Base-by-base conservation (phyloP, 768 basidiomycete genomes). In the Tephrocybe sp. region DNA sequence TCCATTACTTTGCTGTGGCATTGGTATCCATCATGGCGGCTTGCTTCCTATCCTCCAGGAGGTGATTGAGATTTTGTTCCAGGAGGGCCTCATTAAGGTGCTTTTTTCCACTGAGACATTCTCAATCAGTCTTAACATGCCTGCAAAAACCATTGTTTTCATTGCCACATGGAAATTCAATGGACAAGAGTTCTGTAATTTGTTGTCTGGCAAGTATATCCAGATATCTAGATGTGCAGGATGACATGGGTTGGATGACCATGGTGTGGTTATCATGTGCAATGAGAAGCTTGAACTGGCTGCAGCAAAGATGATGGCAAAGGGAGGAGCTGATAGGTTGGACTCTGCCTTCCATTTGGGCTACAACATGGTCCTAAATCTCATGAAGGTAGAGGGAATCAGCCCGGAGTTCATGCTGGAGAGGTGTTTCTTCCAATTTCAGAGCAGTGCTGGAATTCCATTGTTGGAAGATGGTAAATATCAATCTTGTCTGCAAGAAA, bases 151-250 rank as follows among this genome's bases (percentile, higher is more conserved):
- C 3, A 97, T 99, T 42, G 96, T 99, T 20, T 99, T 99, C 75
- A 97, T 93, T 0, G 81, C 87, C 0, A 88, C 93, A 2, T 85
- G 93, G 58, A 99, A 99, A 71, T 98, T 94, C 61, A 97, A 99
- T 66, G 97, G 97, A 0, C 84, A 83, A 38, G 93, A 95, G 61
- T 97, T 97, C 74, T 81, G 97, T 23, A 92, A 92, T 64, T 75
- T 99, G 30, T 93, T 93, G 0, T 90, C 87, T 0, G 90, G 97
- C 51, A 97, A 99, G 78, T 99, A 99, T 68, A 97, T 98, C 61
- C 97, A 99, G 64, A 99, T 99, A 97, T 95, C 94, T 0, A 97
- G 97, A 50, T 90, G 97, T 50, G 97, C 97, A 2, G 97, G 97
- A 56, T 87, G 97, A 61, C 85, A 97, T 71, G 97, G 97, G 37